These are phyloP conservation scores for Glycyrrhiza uralensis DNA, from an alignment of 306 rosid genomes.

Conservation along the genomic window DNA sequence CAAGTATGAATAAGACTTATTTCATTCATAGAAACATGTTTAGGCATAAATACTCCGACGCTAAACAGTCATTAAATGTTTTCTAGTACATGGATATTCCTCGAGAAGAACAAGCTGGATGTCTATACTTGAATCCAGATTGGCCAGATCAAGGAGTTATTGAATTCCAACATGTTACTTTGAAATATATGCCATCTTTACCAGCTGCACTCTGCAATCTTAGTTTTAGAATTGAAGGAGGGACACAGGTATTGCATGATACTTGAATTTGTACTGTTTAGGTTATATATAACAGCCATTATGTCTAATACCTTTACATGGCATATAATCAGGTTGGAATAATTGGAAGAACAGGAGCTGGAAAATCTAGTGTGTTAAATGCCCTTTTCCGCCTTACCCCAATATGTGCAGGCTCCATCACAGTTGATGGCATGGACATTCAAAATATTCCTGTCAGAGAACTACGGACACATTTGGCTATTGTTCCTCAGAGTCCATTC, in stretches of 20 bases:
- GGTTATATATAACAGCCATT: not conserved
- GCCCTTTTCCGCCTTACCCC: constrained; percentile 87
- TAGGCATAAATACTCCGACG: not conserved
- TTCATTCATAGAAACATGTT: not conserved
- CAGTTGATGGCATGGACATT: constrained; percentile 74
- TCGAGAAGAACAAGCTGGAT: constrained; percentile 72
- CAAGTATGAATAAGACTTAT: constrained; percentile 56
- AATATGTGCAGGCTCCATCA: constrained; percentile 59
- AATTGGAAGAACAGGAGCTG: constrained; percentile 97
- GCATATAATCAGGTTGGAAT: constrained; percentile 69
- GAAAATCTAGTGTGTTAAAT: constrained; percentile 93
- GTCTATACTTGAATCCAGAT: constrained; percentile 46
- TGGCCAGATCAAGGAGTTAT: constrained; percentile 83
- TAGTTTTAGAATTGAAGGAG: constrained; percentile 72
- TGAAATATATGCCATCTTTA: constrained; percentile 85
- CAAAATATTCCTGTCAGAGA: constrained; percentile 66
- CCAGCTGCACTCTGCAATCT: constrained; percentile 76
- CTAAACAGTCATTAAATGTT: constrained; percentile 27
- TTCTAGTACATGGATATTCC: constrained; percentile 82
- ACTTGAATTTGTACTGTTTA: constrained; percentile 1
- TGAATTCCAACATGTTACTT: constrained; percentile 75
- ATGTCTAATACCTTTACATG: constrained; percentile 1
- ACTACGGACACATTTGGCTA: constrained; percentile 76
- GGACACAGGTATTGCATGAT: constrained; percentile 57
- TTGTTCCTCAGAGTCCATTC: constrained; percentile 96